Base-by-base conservation (phyloP, 2,329 filamentous ascomycete species). In the Huntiella bhutanensis region DNA sequence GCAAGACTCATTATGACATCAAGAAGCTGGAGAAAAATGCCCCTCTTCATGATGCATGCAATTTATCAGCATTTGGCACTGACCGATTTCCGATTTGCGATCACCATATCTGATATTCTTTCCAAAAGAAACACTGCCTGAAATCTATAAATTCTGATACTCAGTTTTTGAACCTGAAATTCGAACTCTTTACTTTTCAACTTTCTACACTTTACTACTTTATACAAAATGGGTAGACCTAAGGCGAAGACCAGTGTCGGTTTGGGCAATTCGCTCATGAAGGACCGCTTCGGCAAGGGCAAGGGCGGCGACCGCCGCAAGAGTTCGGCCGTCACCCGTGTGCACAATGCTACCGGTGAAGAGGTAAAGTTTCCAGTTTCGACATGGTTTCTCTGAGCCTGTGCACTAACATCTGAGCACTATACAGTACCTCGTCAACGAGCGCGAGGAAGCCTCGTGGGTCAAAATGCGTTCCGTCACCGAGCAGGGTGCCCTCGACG, bases 391-490 rank as follows among this genome's bases (percentile, higher is more conserved):
- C 34, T 36, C 12, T 11, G 34, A 11, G 12, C 15, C 4, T 36
- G 5, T 12, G 5, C 8, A 39, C 56, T 62, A 50, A 62, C 49
- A 16, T 5, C 13, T 33, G 40, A 28, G 5, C 7, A 12, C 19
- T 34, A 16, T 33, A 36, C 52, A 81, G 69, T 98, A 98, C 61
- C 77, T 96, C 56, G 91, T 85, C 42, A 95, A 93, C 60, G 80
- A 82, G 53, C 79, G 77, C 55, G 79, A 92, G 60, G 87, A 96
- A 66, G 91, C 88, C 33, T 73, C 84, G 55, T 98, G 87, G 86
- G 85, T 96, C 59, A 98, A 96, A 70, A 96, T 98, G 91, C 85
- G 88, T 67, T 94, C 85, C 61, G 83, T 98, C 55, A 98, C 91
- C 4, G 85, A 98, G 68, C 91, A 98, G 64, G 87, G 81, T 54